Conservation (phyloP, 139 green algal species). For the Nannochloris sp. region DNA sequence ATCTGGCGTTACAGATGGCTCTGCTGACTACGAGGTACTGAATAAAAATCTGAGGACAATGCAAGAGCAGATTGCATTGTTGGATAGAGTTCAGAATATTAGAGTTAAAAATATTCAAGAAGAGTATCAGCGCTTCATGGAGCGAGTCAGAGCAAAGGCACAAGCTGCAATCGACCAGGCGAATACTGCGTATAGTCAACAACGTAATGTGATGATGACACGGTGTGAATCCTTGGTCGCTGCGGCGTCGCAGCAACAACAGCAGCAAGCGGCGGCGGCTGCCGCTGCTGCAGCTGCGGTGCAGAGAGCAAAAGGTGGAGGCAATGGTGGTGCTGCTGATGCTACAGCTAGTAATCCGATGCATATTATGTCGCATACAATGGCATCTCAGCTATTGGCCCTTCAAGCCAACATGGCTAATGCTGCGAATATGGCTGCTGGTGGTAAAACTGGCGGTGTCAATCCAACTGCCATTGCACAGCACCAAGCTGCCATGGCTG, state of each 20-base stretch:
- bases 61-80: constrained; percentile 64
- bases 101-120: constrained; percentile 65
- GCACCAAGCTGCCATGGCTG: background rate
- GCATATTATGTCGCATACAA: constrained; percentile 22
- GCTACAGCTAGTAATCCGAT: constrained; percentile 17
- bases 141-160: constrained; percentile 64
- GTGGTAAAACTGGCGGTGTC: background rate
- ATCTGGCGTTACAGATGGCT: background rate
- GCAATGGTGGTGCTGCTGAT: background rate
- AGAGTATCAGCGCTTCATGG: constrained; percentile 83
- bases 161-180: constrained; percentile 73
- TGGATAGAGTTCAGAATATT: constrained; percentile 69
- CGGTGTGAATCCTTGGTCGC: constrained; percentile 63
- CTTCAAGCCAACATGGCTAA: constrained; percentile 15
- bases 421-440: constrained; percentile 3
- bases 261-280: constrained; percentile 1
- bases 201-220: constrained; percentile 44
- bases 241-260: constrained; percentile 43
- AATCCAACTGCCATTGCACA: background rate
- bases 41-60: constrained; percentile 30
- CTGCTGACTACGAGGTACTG: constrained; percentile 26
- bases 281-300: background rate
- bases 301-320: background rate
- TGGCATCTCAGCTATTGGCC: constrained; percentile 25
- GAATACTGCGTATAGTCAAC: constrained; percentile 63